phyloP scores from a whole-genome alignment of 371 early-diverging fungal genomes.

The Mycotypha africana region DNA sequence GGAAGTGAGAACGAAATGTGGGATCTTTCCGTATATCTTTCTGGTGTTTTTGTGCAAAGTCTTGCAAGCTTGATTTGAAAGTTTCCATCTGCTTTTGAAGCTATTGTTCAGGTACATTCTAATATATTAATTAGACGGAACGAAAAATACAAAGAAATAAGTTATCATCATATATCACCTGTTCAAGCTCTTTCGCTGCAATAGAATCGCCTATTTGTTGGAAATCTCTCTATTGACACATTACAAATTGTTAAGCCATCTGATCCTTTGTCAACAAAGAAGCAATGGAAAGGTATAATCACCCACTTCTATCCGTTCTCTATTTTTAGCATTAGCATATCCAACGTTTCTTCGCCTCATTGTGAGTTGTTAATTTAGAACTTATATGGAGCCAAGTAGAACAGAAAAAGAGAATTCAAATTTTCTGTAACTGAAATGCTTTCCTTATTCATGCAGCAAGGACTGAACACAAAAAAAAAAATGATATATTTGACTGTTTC shows the following conservation, averaged over 20 bases:
- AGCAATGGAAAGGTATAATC: background rate
- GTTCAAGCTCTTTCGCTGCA: constrained; percentile 51
- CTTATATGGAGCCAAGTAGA: background rate
- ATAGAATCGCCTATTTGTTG: constrained; percentile 51
- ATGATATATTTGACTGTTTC: no score
- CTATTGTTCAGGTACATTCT: constrained; percentile 22
- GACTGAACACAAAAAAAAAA: no score
- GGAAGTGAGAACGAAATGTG: constrained; percentile 85
- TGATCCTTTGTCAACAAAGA: background rate
- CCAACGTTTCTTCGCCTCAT: constrained; percentile 39
- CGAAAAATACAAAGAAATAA: no score
- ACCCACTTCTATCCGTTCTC: constrained; percentile 25
- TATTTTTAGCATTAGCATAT: constrained; percentile 23
- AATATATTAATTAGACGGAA: background rate
- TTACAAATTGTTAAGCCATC: no score
- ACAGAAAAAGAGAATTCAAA: background rate
- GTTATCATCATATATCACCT: constrained; percentile 32
- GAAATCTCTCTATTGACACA: constrained; percentile 39
- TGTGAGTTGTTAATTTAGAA: no score
- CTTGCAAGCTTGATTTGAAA: constrained; percentile 80
- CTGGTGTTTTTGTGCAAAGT: constrained; percentile 80
- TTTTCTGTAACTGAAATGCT: background rate
- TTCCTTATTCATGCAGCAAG: no score
- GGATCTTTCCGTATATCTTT: constrained; percentile 89
- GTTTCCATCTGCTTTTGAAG: constrained; percentile 69